Evolutionary conservation across 345 rosid species (phyloP), one percentile per base, ranked within the genome.

Genomic region (Dipteronia dyeriana): DNA sequence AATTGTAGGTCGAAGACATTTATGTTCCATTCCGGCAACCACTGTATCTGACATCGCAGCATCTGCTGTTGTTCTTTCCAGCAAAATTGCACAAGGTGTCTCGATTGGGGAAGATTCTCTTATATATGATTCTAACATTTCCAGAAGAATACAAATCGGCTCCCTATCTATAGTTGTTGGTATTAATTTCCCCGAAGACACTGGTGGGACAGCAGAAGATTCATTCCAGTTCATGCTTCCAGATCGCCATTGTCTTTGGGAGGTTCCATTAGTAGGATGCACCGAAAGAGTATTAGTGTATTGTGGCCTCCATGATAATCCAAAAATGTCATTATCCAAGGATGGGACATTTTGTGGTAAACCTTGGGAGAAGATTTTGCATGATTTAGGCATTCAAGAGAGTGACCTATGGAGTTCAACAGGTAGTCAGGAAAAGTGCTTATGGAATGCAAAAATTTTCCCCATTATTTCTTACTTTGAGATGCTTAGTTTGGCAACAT

Each of bases 201-300:
- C 72, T 64, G 82, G 73, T 74, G 81, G 65, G 47, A 66, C 72
- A 76, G 62, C 73, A 80, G 82, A 83, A 70, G 79, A 78, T 80
- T 84, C 84, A 20, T 80, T 86, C 81, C 83, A 86, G 74, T 91
- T 96, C 85, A 86, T 87, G 92, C 94, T 94, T 83, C 99, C 99
- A 2, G 97, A 92, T 82, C 93, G 95, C 70, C 97, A 91, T 83
- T 94, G 99, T 87, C 89, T 96, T 66, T 94, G 99, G 99, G 99
- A 96, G 89, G 98, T 94, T 81, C 99, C 99, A 17, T 77, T 96
- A 60, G 85, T 87, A 51, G 95, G 90, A 81, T 83, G 85, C 71
- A 82, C 83, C 62, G 94, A 90, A 76, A 89, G 84, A 85, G 90
- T 94, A 38, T 61, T 96, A 41, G 97, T 92, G 63, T 96, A 87